Evolutionary conservation across 108 stramenopile genomes (phyloP).

Genomic region (Nitzschia sp.): DNA sequence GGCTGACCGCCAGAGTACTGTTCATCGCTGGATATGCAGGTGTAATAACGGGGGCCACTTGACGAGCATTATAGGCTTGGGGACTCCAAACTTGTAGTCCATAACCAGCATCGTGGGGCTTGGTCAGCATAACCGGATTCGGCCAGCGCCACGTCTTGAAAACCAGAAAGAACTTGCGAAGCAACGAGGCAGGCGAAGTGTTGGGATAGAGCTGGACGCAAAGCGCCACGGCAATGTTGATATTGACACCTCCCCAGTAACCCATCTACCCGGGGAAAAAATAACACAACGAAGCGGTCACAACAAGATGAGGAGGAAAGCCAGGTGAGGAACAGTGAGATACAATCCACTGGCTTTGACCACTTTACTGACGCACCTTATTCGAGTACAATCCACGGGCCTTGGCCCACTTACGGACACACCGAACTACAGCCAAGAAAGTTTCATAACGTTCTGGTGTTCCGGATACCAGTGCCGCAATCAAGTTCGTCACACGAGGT

Average conservation of each 20-base stretch:
- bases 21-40: constrained; percentile 99
- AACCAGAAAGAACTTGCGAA: constrained; percentile 91
- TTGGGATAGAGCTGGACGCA: constrained; percentile 94
- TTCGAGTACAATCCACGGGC: constrained; percentile 96
- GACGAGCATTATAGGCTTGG: constrained; percentile 58
- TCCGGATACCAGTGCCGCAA: constrained; percentile 86
- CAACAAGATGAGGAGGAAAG: background rate
- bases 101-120: constrained; percentile 82
- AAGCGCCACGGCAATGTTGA: constrained; percentile 94
- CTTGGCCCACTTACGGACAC: constrained; percentile 96
- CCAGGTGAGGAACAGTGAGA: background rate
- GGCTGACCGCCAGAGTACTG: constrained; percentile 86
- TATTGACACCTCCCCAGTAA: constrained; percentile 97
- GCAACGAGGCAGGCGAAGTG: constrained; percentile 77
- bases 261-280: too few species aligned
- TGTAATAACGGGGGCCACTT: constrained; percentile 96
- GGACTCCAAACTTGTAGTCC: constrained; percentile 79
- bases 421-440: constrained; percentile 86
- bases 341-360: too few species aligned
- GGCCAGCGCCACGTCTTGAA: constrained; percentile 92
- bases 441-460: constrained; percentile 79
- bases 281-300: too few species aligned
- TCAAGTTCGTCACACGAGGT: constrained; percentile 95
- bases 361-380: too few species aligned
- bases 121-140: constrained; percentile 85